Evolutionary conservation across 1,139 yeast genomes (phyloP).

Genomic region (Zygosaccharomyces pseudobailii): DNA sequence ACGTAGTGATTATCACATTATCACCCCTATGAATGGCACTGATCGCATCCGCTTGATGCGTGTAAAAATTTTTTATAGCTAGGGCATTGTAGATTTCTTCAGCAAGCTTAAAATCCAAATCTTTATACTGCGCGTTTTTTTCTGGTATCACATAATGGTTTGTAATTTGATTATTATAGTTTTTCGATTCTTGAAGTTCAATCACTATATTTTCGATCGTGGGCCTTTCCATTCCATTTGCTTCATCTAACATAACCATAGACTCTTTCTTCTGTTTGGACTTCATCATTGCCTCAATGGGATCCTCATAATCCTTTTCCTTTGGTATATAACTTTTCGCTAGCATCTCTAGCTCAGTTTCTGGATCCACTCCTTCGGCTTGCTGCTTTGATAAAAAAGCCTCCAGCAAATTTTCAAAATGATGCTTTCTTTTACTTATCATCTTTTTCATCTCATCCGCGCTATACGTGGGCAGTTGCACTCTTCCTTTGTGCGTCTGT

Average conservation of each 20-base stretch:
- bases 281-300: constrained; percentile 46
- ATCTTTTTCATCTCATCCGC: constrained; percentile 52
- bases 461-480: constrained; percentile 43
- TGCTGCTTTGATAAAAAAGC: constrained; percentile 39
- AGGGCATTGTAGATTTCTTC: constrained; percentile 48
- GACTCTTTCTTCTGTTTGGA: constrained; percentile 13
- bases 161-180: constrained; percentile 60
- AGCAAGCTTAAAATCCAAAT: constrained; percentile 39
- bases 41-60: constrained; percentile 79
- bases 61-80: constrained; percentile 51
- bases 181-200: constrained; percentile 42
- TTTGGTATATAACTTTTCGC: constrained; percentile 47
- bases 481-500: constrained; percentile 29
- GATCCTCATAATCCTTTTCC: constrained; percentile 43
- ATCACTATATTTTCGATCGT: constrained; percentile 45
- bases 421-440: constrained; percentile 53
- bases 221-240: constrained; percentile 32
- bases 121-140: constrained; percentile 44
- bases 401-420: constrained; percentile 45
- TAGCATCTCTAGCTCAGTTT: constrained; percentile 34
- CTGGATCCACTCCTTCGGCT: constrained; percentile 37
- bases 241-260: constrained; percentile 22
- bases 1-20: constrained; percentile 81
- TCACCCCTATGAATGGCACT: constrained; percentile 48
- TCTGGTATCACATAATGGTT: constrained; percentile 41